phyloP scores from a whole-genome alignment of 441 rosid species.

The Macaranga tanarius region DNA sequence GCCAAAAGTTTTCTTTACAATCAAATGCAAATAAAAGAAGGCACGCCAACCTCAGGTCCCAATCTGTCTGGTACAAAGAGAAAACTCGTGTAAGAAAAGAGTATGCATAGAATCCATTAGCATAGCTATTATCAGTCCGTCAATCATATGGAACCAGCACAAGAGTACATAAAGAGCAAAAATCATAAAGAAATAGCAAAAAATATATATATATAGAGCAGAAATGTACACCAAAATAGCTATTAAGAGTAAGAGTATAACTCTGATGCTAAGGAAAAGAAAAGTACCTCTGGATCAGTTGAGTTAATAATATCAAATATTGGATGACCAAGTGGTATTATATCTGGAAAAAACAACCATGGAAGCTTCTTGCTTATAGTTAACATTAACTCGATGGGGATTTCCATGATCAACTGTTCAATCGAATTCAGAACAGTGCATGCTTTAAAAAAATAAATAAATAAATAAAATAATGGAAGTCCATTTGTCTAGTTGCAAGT shows the following conservation, averaged over 20 bases:
- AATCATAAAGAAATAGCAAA: neutral
- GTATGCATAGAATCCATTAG: neutral
- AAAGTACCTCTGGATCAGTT: slow-evolving; percentile 75
- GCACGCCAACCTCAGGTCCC: slow-evolving; percentile 96
- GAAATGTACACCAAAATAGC: neutral
- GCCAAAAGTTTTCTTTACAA: slow-evolving; percentile 76
- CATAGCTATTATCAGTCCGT: neutral
- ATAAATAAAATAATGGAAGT: neutral
- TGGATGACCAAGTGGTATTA: slow-evolving; percentile 84
- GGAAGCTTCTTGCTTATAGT: slow-evolving; percentile 81
- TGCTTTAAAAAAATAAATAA: no score
- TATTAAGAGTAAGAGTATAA: neutral
- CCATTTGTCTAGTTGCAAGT: neutral
- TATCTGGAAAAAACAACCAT: slow-evolving; percentile 97
- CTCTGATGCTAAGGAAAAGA: neutral
- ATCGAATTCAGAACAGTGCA: slow-evolving; percentile 11
- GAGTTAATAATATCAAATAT: slow-evolving; percentile 90
- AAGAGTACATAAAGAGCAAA: neutral
- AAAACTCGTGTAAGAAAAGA: slow-evolving; percentile 10
- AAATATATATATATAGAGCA: neutral
- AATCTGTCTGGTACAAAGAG: slow-evolving; percentile 64
- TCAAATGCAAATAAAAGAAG: slow-evolving; percentile 83
- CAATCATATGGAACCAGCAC: neutral
- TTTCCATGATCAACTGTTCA: slow-evolving; percentile 83
- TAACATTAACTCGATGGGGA: slow-evolving; percentile 84